These are phyloP conservation scores for Aotearoamyces nothofagi DNA, from an alignment of 2,329 filamentous ascomycete genomes.

Conservation along the genomic window DNA sequence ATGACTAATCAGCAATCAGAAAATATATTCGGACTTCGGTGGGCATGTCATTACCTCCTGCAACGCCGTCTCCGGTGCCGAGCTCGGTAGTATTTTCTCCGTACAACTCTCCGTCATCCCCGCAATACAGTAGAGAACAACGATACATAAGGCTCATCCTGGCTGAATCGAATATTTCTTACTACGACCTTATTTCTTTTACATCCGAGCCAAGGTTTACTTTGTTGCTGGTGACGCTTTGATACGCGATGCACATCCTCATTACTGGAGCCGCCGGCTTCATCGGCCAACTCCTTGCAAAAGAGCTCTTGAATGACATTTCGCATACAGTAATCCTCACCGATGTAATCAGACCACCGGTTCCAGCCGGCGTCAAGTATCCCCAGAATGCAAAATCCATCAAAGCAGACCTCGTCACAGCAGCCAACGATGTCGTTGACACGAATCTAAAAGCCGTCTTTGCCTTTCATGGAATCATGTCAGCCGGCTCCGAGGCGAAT, in stretches of 20 bases:
- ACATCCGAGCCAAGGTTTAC: too few species aligned
- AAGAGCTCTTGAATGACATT: constrained; percentile 29
- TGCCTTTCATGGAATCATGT: constrained; percentile 55
- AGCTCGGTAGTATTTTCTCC: too few species aligned
- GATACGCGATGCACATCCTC: constrained; percentile 23
- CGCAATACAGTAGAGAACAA: too few species aligned
- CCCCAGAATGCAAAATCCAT: constrained; percentile 33
- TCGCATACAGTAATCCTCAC: constrained; percentile 30
- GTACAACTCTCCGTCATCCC: too few species aligned
- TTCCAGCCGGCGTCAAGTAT: constrained; percentile 30
- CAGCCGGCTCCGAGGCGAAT: constrained; percentile 44
- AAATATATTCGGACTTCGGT: too few species aligned
- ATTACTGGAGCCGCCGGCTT: constrained; percentile 38
- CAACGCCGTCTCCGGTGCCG: too few species aligned
- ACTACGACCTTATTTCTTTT: too few species aligned
- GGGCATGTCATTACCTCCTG: too few species aligned
- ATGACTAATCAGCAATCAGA: too few species aligned
- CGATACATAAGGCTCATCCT: too few species aligned
- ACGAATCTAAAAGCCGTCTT: constrained; percentile 36
- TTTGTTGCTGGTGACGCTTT: too few species aligned
- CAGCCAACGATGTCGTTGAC: constrained; percentile 22
- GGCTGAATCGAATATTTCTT: too few species aligned
- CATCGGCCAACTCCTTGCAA: constrained; percentile 35
- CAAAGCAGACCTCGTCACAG: constrained; percentile 34
- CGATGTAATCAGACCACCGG: constrained; percentile 36